Evolutionary conservation across 2,329 filamentous ascomycete genomes (phyloP), one percentile per base, ranked within the genome.

Genomic region (Plenodomus biglobosus): DNA sequence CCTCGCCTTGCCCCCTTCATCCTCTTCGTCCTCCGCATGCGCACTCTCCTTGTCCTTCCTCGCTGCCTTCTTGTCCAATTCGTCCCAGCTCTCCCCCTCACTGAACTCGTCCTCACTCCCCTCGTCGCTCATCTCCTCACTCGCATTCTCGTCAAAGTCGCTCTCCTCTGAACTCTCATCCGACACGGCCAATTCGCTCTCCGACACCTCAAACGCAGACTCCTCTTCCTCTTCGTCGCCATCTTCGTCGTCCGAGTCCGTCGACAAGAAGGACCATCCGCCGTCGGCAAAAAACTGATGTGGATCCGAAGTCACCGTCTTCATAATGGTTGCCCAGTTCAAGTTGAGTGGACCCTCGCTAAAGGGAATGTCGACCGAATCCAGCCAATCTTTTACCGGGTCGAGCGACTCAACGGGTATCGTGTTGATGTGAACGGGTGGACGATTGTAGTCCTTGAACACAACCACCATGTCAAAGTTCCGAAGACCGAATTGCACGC

Each of bases 311-410:
- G 88, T 92, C 20, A 99, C 92, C 0, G 94, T 99, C 81, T 99
- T 99, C 91, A 99, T 99, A 69, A 99, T 99, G 15, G 92, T 96
- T 10, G 89, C 88, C 94, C 94, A 99, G 80, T 97, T 97, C 48
- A 99, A 81, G 76, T 99, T 99, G 60, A 99, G 84, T 1, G 92
- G 94, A 48, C 94, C 94, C 73, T 99, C 95, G 11, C 85, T 88
- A 77, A 86, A 97, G 16, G 94, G 86, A 66, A 99, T 95, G 67
- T 99, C 92, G 40, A 94, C 92, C 1, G 87, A 92, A 73, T 99
- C 92, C 8, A 99, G 83, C 86, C 94, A 99, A 68, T 99, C 95
- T 74, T 97, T 97, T 59, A 99, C 92, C 44, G 90, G 86, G 61
- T 99, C 94, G 3, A 99, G 80, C 2, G 87, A 90, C 69, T 99